phyloP scores from a whole-genome alignment of 2,329 filamentous ascomycete species.

The Ceratocystiopsis brevicomis region DNA sequence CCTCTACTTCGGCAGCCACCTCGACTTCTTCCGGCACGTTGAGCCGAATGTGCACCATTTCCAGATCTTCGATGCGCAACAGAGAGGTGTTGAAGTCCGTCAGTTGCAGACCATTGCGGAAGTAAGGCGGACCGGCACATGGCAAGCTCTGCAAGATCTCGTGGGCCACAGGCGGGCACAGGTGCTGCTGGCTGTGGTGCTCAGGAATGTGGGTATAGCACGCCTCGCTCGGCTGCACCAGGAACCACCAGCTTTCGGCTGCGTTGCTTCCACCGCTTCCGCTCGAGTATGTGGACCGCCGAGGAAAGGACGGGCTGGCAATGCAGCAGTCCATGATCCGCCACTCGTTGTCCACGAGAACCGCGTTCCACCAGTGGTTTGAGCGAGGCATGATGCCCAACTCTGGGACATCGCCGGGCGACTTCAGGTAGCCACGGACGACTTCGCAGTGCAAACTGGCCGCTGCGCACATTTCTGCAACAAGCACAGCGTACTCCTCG shows the following conservation, averaged over 20 bases:
- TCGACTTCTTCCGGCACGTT: slow-evolving; percentile 80
- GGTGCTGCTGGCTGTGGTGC: slow-evolving; percentile 73
- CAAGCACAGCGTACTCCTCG: slow-evolving; percentile 74
- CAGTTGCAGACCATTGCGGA: slow-evolving; percentile 63
- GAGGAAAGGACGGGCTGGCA: slow-evolving; percentile 77
- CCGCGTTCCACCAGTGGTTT: slow-evolving; percentile 97
- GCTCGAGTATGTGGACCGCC: slow-evolving; percentile 57
- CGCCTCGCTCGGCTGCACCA: slow-evolving; percentile 70
- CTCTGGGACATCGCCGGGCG: slow-evolving; percentile 67
- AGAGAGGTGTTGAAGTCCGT: slow-evolving; percentile 81
- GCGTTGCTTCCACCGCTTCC: slow-evolving; percentile 32
- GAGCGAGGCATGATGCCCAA: slow-evolving; percentile 64
- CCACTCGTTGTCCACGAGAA: slow-evolving; percentile 88
- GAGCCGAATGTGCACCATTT: slow-evolving; percentile 81
- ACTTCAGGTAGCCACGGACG: slow-evolving; percentile 77
- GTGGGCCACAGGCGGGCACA: slow-evolving; percentile 71
- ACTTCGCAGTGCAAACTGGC: slow-evolving; percentile 78
- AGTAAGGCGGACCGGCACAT: slow-evolving; percentile 70
- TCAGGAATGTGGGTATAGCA: slow-evolving; percentile 94
- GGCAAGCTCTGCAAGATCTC: slow-evolving; percentile 76
- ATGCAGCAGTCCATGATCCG: slow-evolving; percentile 88
- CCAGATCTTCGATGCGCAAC: slow-evolving; percentile 70
- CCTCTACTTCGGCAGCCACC: slow-evolving; percentile 80
- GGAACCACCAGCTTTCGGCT: slow-evolving; percentile 85
- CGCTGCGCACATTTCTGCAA: slow-evolving; percentile 83